Evolutionary conservation across 805 yeast genomes (phyloP).

Genomic region (Komagataella phaffii): DNA sequence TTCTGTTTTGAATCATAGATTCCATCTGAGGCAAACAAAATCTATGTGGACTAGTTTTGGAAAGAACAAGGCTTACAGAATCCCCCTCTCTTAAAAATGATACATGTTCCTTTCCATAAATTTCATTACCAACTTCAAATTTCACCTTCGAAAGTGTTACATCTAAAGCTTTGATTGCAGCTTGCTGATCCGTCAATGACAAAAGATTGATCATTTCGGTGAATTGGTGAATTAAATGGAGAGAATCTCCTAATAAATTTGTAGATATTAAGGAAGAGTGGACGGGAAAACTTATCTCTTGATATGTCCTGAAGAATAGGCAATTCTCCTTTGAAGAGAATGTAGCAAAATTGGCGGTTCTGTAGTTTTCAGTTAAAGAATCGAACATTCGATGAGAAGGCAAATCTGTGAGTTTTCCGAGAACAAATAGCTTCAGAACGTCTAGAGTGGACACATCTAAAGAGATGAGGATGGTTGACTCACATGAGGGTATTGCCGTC

Average conservation of each 20-base stretch:
- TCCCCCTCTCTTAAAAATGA: neutral
- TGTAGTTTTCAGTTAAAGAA: neutral
- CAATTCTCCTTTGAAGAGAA: neutral
- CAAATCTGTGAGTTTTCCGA: neutral
- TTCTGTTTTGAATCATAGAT: neutral
- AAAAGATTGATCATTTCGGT: neutral
- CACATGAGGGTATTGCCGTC: slow-evolving; percentile 1
- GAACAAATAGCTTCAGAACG: neutral
- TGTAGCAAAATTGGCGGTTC: neutral
- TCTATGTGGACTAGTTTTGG: neutral
- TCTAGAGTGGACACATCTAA: neutral
- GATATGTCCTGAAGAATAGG: neutral
- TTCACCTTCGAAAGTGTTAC: neutral
- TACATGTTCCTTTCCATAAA: neutral
- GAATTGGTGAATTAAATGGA: neutral
- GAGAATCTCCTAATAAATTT: neutral
- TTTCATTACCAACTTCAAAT: neutral
- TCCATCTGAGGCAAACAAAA: neutral
- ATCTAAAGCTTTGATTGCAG: neutral
- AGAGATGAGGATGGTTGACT: neutral
- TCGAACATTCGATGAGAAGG: neutral
- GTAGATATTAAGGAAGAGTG: neutral
- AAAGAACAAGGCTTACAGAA: neutral
- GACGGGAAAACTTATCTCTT: neutral
- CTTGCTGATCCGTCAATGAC: neutral